Percentiles rank a stretch among this genome's conserved stretches.
Conservation (phyloP, 2,329 filamentous ascomycete genomes). For the Hypocrella siamensis region DNA sequence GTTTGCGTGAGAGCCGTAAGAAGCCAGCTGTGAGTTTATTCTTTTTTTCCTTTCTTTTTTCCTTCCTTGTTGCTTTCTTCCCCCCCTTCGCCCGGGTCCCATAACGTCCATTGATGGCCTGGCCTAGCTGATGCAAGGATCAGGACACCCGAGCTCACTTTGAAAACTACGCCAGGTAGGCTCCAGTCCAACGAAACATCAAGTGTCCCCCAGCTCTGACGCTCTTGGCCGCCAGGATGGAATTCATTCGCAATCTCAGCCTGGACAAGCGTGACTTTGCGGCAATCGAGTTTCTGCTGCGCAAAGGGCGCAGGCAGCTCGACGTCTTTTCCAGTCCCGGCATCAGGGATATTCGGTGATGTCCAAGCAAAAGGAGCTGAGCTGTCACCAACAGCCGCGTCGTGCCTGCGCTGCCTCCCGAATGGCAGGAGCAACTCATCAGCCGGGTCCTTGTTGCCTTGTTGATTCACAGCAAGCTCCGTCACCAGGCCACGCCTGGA, state of each 20-base stretch:
- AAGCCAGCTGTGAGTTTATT: constrained; percentile 51
- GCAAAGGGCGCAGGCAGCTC: constrained; percentile 68
- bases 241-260: constrained; percentile 57
- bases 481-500: background rate
- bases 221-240: constrained; percentile 17
- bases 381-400: background rate
- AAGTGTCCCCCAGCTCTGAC: background rate
- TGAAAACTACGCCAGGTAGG: constrained; percentile 45
- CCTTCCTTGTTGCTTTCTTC: background rate
- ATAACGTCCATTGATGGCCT: background rate
- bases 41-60: background rate
- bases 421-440: background rate
- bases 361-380: background rate
- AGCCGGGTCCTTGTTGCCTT: background rate
- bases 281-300: constrained; percentile 70
- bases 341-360: constrained; percentile 57
- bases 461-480: background rate
- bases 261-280: constrained; percentile 75
- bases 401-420: background rate
- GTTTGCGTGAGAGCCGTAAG: constrained; percentile 62
- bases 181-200: constrained; percentile 1
- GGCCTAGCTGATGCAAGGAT: background rate
- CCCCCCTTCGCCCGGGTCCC: too few species aligned
- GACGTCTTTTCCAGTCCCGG: constrained; percentile 68
- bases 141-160: constrained; percentile 32